These are phyloP conservation scores for Pistacia integerrima DNA, from an alignment of 345 rosid species.

Conservation along the genomic window DNA sequence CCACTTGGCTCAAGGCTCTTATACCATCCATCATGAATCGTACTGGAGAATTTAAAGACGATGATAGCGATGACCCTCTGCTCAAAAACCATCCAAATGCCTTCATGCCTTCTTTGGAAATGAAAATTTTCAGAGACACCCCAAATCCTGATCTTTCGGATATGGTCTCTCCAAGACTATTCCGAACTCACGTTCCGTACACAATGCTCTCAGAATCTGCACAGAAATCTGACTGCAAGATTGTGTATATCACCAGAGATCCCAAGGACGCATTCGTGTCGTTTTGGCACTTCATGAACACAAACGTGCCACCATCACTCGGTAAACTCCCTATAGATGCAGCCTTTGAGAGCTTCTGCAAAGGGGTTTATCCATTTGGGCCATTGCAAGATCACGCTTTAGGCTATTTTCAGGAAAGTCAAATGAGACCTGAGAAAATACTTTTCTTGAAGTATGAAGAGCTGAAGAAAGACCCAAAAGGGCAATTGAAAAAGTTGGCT, in stretches of 20 bases:
- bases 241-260: background rate
- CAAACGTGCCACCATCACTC: background rate
- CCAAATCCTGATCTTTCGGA: background rate
- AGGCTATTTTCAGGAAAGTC: background rate
- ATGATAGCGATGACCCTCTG: background rate
- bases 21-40: constrained; percentile 10
- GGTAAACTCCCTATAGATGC: background rate
- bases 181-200: constrained; percentile 1
- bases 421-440: background rate
- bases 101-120: constrained; percentile 13
- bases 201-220: background rate
- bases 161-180: background rate
- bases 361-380: background rate
- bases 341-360: background rate
- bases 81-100: constrained; percentile 8
- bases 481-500: background rate
- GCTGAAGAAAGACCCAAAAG: background rate
- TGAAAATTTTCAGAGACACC: background rate
- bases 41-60: background rate
- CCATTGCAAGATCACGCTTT: background rate
- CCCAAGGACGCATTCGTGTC: background rate
- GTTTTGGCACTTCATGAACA: constrained; percentile 2
- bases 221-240: background rate
- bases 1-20: constrained; percentile 22
- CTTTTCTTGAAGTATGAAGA: background rate